Evolutionary conservation across 306 rosid species (phyloP), one percentile per base, ranked within the genome.

Genomic region (Cicer bijugum): DNA sequence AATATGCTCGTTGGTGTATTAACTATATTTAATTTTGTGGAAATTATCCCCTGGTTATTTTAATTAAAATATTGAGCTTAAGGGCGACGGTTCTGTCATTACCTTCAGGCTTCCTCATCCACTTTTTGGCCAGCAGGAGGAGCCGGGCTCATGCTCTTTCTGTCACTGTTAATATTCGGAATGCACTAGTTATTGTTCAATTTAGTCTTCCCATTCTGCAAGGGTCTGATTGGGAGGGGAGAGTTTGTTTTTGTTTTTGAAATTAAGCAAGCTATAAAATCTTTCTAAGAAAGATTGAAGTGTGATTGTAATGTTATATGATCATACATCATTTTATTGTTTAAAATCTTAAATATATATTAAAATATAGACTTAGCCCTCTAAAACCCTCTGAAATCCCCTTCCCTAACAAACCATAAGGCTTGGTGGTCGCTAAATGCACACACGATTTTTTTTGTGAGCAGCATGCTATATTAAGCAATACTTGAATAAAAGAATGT

Each of bases 61-160:
- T 56, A 55, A 37, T 58, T 58, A 23, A 11, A 8, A 69, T 19
- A 55, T 46, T 46, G 53, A 73, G 58, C 12, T 38, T 50, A 59
- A 75, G 19, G 57, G 52, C 17, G 38, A 48, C 15, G 67, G 60
- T 79, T 64, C 50, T n/a, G 62, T 72, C 74, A 70, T 72, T 33
- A 12, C 55, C 69, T 63, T 63, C 52, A 39, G 57, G 46, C 17
- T 38, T 66, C 69, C 66, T 58, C 12, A 16, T 56, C 51, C 50
- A 66, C 64, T 58, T 28, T 55, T 6, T 8, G 46, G 46, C 46
- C 42, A 14, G 67, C 43, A 42, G 23, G 48, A 50, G 23, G 40
- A 48, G 10, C 57, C 19, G 69, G 9, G 43, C 45, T 56, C 15
- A 23, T 64, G 16, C 39, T 16, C 17, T 55, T 71, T 43, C 10